A percentile compares a stretch with the other conserved stretches of the same genome.
Evolutionary conservation across 2,329 filamentous ascomycete genomes (phyloP).

Genomic region (Alternaria sp.): DNA sequence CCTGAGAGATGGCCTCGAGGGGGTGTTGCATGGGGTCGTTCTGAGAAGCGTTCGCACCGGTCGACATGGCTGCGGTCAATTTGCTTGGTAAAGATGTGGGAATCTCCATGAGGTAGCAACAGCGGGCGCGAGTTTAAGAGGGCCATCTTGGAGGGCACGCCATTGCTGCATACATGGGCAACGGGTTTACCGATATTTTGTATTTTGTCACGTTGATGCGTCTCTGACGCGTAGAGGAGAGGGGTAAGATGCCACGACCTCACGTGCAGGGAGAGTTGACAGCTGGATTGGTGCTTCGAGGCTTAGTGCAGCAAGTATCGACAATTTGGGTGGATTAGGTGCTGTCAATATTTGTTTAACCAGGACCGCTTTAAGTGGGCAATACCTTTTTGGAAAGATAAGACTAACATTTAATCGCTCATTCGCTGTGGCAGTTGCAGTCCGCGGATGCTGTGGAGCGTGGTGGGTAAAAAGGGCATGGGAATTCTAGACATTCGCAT

Average conservation of each 20-base stretch:
- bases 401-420: background rate
- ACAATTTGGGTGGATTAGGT: background rate
- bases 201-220: constrained; percentile 27
- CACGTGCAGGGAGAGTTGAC: constrained; percentile 2
- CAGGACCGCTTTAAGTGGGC: background rate
- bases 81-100: constrained; percentile 15
- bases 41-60: constrained; percentile 41
- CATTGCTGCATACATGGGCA: constrained; percentile 7
- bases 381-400: background rate
- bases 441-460: background rate
- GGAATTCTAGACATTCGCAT: constrained; percentile 2
- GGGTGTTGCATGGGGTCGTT: constrained; percentile 49
- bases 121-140: background rate
- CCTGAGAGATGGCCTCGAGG: constrained; percentile 50
- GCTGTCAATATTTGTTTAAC: background rate
- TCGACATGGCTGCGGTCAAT: constrained; percentile 29
- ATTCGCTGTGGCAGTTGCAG: background rate
- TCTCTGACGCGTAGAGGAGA: constrained; percentile 21
- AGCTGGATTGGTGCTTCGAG: background rate
- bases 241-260: background rate
- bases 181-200: background rate
- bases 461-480: background rate
- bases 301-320: background rate
- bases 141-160: background rate
- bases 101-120: constrained; percentile 22